Conservation (phyloP, 805 yeast species). For the Saccharomyces jurei region DNA sequence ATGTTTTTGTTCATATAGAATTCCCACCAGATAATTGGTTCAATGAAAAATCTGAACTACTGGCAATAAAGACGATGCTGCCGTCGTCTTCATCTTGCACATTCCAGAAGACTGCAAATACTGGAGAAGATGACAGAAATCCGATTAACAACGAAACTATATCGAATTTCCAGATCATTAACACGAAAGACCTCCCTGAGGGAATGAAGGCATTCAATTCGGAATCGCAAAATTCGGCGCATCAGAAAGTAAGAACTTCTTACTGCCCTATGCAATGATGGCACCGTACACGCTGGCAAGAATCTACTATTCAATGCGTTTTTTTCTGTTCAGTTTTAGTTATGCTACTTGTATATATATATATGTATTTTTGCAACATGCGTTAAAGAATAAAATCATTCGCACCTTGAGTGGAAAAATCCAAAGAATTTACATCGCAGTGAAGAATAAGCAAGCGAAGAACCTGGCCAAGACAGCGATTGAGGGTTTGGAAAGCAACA, state of each 20-base stretch:
- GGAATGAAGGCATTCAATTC: background rate
- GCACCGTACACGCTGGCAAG: background rate
- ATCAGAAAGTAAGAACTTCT: background rate
- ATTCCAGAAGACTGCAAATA: constrained; percentile 4
- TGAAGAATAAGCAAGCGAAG: background rate
- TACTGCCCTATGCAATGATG: background rate
- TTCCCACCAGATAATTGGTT: constrained; percentile 87
- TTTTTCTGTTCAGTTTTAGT: background rate
- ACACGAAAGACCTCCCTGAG: background rate
- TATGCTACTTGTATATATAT: background rate
- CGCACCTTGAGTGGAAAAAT: constrained; percentile 8
- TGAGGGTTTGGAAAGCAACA: background rate
- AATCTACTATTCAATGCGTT: background rate
- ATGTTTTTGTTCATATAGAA: constrained; percentile 59
- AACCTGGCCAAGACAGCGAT: background rate
- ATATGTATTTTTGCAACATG: background rate
- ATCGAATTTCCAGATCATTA: constrained; percentile 19
- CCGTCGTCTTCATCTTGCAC: constrained; percentile 28
- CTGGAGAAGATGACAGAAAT: constrained; percentile 14
- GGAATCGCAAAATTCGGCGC: background rate
- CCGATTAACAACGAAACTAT: constrained; percentile 27
- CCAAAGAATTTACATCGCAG: constrained; percentile 4
- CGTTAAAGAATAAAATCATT: background rate
- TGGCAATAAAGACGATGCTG: constrained; percentile 45
- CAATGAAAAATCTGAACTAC: constrained; percentile 57